Conservation (phyloP, 805 yeast species). For the Pichia californica region DNA sequence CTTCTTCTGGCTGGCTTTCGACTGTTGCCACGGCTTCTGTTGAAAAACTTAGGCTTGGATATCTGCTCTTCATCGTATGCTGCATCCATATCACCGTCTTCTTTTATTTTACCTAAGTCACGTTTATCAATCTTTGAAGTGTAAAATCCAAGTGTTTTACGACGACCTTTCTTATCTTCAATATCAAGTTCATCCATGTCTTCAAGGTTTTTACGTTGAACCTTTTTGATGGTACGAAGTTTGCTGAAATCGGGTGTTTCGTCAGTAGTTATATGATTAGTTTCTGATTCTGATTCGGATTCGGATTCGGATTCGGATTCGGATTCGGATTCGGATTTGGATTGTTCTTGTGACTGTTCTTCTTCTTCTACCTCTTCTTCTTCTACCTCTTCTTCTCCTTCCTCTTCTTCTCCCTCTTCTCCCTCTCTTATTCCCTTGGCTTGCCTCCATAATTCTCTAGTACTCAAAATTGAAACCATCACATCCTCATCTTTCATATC, state of each 20-base stretch:
- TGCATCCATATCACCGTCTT: constrained; percentile 8
- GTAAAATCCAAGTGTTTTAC: constrained; percentile 84
- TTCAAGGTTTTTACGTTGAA: constrained; percentile 41
- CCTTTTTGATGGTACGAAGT: constrained; percentile 41
- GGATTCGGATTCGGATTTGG: neutral
- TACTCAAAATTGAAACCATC: constrained; percentile 77
- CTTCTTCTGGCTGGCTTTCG: too few species aligned
- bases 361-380: neutral
- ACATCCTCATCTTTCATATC: constrained; percentile 82
- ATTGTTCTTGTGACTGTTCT: neutral
- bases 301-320: constrained; percentile 27
- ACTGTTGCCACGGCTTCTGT: too few species aligned
- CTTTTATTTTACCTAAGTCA: neutral
- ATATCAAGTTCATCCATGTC: constrained; percentile 75
- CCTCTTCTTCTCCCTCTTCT: constrained; percentile 20
- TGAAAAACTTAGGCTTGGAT: neutral
- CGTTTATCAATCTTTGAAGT: constrained; percentile 79
- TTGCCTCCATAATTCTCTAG: constrained; percentile 87
- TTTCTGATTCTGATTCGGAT: too few species aligned
- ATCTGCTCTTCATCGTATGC: constrained; percentile 4
- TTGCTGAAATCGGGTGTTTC: constrained; percentile 26
- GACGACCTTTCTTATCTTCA: constrained; percentile 78
- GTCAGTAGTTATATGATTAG: constrained; percentile 18
- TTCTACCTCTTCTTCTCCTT: constrained; percentile 6
- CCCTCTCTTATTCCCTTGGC: constrained; percentile 37